These are phyloP conservation scores for Argentina anserina DNA, from an alignment of 306 rosid species.

Conservation along the genomic window DNA sequence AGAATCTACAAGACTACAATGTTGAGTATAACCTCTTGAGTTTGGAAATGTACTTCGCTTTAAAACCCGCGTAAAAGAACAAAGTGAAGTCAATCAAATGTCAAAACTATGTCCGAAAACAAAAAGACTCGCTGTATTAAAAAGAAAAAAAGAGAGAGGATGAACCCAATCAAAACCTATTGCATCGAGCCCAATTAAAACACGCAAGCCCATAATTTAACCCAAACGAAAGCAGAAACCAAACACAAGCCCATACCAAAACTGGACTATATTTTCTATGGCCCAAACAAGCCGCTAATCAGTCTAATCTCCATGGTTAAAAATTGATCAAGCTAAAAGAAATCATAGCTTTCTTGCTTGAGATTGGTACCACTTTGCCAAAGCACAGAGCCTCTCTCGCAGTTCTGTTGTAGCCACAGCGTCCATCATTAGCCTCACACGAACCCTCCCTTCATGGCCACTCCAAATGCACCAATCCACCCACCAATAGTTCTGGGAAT, in stretches of 20 bases:
- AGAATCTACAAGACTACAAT: too few relatives aligned
- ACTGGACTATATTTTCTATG: not conserved
- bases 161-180: too few relatives aligned
- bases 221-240: not conserved
- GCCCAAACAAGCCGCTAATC: not conserved
- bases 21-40: too few relatives aligned
- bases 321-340: not conserved
- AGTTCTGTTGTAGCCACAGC: not conserved
- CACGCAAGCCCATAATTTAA: not conserved
- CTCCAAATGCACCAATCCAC: not conserved
- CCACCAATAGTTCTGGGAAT: not conserved
- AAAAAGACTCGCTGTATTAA: too few relatives aligned
- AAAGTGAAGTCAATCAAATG: too few relatives aligned
- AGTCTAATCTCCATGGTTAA: not conserved
- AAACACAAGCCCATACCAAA: not conserved
- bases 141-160: too few relatives aligned
- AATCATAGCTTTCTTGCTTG: not conserved
- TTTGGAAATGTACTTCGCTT: too few relatives aligned
- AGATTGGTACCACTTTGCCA: not conserved
- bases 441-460: not conserved
- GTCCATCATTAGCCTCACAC: not conserved
- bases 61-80: too few relatives aligned
- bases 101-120: too few relatives aligned
- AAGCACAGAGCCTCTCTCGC: not conserved
- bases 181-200: not conserved